A percentile compares a stretch with the other conserved stretches of the same genome.
These are phyloP conservation scores for Sclerotinia nivalis DNA, from an alignment of 2,329 filamentous ascomycete species.

Conservation along the genomic window DNA sequence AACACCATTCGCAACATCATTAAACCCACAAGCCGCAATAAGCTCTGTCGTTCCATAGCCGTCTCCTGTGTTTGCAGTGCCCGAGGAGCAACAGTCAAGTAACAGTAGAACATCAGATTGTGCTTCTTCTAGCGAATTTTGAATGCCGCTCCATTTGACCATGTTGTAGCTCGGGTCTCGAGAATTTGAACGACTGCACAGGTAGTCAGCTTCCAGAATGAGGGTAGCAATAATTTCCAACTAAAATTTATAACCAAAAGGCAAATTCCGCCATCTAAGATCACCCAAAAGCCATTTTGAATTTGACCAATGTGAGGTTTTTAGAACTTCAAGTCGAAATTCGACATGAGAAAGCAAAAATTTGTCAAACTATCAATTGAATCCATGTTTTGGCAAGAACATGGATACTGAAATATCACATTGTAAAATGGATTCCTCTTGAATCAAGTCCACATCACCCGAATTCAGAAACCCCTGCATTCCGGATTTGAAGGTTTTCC, in stretches of 20 bases:
- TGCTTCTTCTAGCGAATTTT: slow-evolving; percentile 63
- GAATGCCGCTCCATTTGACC: slow-evolving; percentile 80
- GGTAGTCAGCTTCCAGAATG: not conserved
- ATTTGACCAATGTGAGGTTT: too few species aligned
- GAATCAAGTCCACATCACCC: too few species aligned
- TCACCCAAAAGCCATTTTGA: too few species aligned
- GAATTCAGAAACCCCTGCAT: too few species aligned
- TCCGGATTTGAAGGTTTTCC: too few species aligned
- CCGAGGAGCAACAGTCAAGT: slow-evolving; percentile 53
- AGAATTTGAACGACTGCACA: not conserved
- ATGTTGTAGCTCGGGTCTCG: not conserved
- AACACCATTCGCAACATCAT: not conserved
- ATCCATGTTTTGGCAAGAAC: too few species aligned
- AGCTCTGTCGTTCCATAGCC: not conserved
- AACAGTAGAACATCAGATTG: slow-evolving; percentile 56
- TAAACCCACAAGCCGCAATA: slow-evolving; percentile 1
- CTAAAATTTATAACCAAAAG: too few species aligned
- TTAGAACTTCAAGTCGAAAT: not conserved
- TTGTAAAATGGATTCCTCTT: too few species aligned
- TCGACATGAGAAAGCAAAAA: not conserved
- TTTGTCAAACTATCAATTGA: too few species aligned
- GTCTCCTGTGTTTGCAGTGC: slow-evolving; percentile 48
- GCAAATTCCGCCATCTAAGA: too few species aligned
- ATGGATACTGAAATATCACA: too few species aligned
- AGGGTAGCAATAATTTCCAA: too few species aligned